Conservation (phyloP, 2,329 filamentous ascomycete species). For the Chaetomium sp. region DNA sequence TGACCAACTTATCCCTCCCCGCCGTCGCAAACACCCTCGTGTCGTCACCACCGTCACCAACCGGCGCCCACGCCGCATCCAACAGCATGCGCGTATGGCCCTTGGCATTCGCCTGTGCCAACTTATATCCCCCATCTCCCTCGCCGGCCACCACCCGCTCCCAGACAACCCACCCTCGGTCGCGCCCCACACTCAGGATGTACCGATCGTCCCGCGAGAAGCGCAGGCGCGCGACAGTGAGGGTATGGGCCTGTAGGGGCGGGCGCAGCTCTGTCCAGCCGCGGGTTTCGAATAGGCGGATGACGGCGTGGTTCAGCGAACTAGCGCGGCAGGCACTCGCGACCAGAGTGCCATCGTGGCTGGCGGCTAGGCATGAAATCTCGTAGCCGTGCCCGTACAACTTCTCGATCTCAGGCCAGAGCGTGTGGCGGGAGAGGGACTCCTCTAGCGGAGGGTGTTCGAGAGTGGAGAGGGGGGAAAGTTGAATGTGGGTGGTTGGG, state of each 20-base stretch:
- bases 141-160: conserved; percentile 37
- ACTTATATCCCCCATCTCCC: conserved; percentile 61
- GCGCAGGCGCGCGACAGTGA: conserved; percentile 80
- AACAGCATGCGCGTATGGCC: conserved; percentile 93
- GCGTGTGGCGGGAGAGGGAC: conserved; percentile 81
- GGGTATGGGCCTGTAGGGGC: conserved; percentile 77
- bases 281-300: conserved; percentile 84
- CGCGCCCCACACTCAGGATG: conserved; percentile 85
- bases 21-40: conserved; percentile 75
- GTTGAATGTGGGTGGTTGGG: conserved; percentile 57
- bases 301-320: conserved; percentile 90
- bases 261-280: conserved; percentile 87
- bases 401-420: conserved; percentile 97
- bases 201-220: conserved; percentile 76
- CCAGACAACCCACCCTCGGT: conserved; percentile 86
- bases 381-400: conserved; percentile 98
- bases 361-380: conserved; percentile 82
- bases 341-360: conserved; percentile 71
- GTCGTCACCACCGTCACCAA: conserved; percentile 31
- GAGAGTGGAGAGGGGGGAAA: conserved; percentile 61
- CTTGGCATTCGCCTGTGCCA: conserved; percentile 71
- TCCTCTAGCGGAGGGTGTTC: conserved; percentile 85
- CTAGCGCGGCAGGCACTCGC: conserved; percentile 93
- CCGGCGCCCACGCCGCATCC: conserved; percentile 75
- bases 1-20: conserved; percentile 83